Base-by-base conservation (phyloP, 768 basidiomycete genomes). In the Boletus sp. region DNA sequence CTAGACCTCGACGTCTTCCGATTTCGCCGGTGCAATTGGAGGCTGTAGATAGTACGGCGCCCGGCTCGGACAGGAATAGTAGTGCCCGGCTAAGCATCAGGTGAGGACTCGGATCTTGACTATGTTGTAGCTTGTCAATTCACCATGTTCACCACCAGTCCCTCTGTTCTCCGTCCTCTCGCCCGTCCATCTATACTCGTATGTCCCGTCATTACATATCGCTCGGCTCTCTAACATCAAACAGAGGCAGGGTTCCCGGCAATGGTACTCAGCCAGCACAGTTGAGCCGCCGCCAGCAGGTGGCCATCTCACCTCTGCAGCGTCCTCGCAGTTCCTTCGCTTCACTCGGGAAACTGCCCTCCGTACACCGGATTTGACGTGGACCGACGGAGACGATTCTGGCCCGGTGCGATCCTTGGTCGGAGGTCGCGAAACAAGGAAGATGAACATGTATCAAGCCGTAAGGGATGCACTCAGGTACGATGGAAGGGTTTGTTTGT, bases 391-490 rank as follows among this genome's bases (percentile, higher is more conserved):
- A 36, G 83, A 82, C 50, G 36, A 37, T 15, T 71, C 74, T 17
- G 74, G 71, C 7, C 71, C 79, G 12, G 60, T 78, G 47, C 74
- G 71, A 42, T 74, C 75, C 36, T 78, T 83, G 39, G 74, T 87
- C 14, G 90, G 84, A 18, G 91, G 90, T 15, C 82, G 90, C 50
- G 90, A 93, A 73, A 95, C 92, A 20, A 83, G 92, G 62, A 94
- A 94, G 76, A 96, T 96, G 93, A 98, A 98, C 69, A 77, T 88
- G 62, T 97, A 94, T 72, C 94, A 97, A 69, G 91, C 95, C 1
- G 83, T 98, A 14, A 81, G 95, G 47, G 93, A 96, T 69, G 93
- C 92, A 3, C 83, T 97, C 77, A 88, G 87, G 90, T 89, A 64
- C 49, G 75, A 62, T 28, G 28, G 28, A 32, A 50, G 46, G 7